phyloP scores from a whole-genome alignment of 1,284 basidiomycete genomes.

The Marasmius sp. region DNA sequence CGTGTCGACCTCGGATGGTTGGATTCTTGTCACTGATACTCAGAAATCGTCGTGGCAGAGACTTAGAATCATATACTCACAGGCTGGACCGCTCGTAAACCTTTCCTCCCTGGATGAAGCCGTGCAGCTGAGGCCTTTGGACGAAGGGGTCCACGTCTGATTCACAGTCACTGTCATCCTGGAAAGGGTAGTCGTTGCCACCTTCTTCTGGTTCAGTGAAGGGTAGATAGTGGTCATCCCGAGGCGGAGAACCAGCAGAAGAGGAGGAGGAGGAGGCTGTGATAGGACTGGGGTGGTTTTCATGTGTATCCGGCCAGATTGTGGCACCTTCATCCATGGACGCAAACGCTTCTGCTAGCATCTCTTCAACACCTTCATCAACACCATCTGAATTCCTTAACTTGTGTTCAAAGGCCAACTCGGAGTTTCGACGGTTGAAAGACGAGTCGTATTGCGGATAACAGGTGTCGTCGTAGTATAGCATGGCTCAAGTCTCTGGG shows the following conservation, averaged over 20 bases:
- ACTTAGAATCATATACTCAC: background rate
- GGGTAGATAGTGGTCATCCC: background rate
- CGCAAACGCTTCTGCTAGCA: background rate
- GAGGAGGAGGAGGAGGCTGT: constrained; percentile 7
- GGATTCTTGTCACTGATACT: background rate
- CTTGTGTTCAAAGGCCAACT: background rate
- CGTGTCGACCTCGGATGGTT: background rate
- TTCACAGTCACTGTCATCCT: constrained; percentile 8
- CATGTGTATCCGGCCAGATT: background rate
- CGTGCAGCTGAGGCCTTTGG: background rate
- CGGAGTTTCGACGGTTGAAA: background rate
- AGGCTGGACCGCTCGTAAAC: background rate
- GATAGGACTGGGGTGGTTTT: background rate
- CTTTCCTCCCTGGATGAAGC: background rate
- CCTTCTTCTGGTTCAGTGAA: background rate
- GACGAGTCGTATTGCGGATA: background rate
- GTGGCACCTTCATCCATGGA: background rate
- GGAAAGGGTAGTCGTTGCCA: constrained; percentile 9
- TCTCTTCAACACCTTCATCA: background rate
- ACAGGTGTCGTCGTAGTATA: background rate
- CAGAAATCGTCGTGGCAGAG: background rate
- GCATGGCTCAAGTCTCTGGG: background rate
- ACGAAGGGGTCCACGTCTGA: constrained; percentile 6
- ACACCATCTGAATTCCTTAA: background rate
- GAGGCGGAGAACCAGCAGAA: background rate